Percentiles rank a stretch among this genome's conserved stretches.
Conservation (phyloP, 352 stramenopile species). For the Pelagophyceae sp. region DNA sequence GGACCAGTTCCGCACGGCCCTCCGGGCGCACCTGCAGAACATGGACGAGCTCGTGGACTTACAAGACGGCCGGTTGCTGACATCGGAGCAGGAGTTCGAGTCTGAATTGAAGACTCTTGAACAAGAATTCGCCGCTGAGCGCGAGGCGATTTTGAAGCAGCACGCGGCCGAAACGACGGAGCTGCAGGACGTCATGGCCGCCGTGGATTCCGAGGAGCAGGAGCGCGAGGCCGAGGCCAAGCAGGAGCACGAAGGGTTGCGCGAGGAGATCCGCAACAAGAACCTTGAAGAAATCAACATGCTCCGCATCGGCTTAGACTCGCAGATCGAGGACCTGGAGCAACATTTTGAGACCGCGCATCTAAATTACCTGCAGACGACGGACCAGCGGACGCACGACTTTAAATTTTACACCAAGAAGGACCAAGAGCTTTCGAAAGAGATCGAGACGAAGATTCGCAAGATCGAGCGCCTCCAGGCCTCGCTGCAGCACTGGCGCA, state of each 20-base stretch:
- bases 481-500: constrained; percentile 72
- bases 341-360: constrained; percentile 71
- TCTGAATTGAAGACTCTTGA: constrained; percentile 65
- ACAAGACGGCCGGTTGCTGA: constrained; percentile 69
- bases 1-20: constrained; percentile 80
- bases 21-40: constrained; percentile 72
- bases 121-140: constrained; percentile 68
- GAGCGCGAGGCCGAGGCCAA: constrained; percentile 40
- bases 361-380: constrained; percentile 74
- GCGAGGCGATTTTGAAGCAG: constrained; percentile 57
- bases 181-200: constrained; percentile 67
- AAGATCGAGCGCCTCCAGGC: constrained; percentile 81
- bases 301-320: constrained; percentile 78
- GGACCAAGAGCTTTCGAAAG: constrained; percentile 73
- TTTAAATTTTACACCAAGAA: constrained; percentile 86
- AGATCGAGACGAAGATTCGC: constrained; percentile 82
- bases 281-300: constrained; percentile 89
- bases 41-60: constrained; percentile 81
- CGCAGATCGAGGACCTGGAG: constrained; percentile 82
- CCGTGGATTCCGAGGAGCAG: constrained; percentile 50
- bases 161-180: constrained; percentile 54
- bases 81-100: constrained; percentile 78
- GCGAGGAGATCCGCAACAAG: constrained; percentile 84
- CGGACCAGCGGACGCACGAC: constrained; percentile 77
- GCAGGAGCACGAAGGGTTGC: constrained; percentile 63